phyloP scores from a whole-genome alignment of 306 rosid species.

The Gastrolobium bilobum region DNA sequence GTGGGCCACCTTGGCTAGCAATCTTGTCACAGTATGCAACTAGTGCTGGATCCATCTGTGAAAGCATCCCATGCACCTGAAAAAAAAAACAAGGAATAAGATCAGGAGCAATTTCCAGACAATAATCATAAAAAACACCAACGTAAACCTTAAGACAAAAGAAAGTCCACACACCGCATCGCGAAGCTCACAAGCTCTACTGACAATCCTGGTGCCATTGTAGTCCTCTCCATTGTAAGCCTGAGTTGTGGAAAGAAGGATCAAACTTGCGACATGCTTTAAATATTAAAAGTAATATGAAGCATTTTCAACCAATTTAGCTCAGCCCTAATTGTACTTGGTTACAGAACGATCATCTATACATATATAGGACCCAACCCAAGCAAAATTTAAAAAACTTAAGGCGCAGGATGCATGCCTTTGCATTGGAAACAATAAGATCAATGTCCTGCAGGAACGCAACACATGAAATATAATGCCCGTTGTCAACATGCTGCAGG shows the following conservation, averaged over 20 bases:
- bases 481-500: constrained; percentile 91
- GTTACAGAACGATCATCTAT: constrained; percentile 30
- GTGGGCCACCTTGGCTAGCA: constrained; percentile 91
- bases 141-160: constrained; percentile 37
- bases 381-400: neutral
- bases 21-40: constrained; percentile 88
- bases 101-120: constrained; percentile 39
- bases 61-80: constrained; percentile 95
- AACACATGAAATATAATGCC: constrained; percentile 79
- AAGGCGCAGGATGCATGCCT: constrained; percentile 60
- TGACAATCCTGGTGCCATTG: constrained; percentile 92
- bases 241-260: constrained; percentile 60
- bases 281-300: constrained; percentile 30
- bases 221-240: constrained; percentile 92
- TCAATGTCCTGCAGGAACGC: constrained; percentile 85
- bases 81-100: constrained; percentile 34
- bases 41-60: constrained; percentile 98
- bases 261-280: constrained; percentile 43
- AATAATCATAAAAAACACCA: constrained; percentile 22
- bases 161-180: constrained; percentile 73
- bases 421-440: constrained; percentile 95
- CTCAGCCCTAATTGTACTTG: constrained; percentile 16
- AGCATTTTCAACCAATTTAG: constrained; percentile 35
- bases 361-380: constrained; percentile 11
- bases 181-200: constrained; percentile 93